These are phyloP conservation scores for Vicia villosa DNA, from an alignment of 306 rosid genomes.

Conservation along the genomic window DNA sequence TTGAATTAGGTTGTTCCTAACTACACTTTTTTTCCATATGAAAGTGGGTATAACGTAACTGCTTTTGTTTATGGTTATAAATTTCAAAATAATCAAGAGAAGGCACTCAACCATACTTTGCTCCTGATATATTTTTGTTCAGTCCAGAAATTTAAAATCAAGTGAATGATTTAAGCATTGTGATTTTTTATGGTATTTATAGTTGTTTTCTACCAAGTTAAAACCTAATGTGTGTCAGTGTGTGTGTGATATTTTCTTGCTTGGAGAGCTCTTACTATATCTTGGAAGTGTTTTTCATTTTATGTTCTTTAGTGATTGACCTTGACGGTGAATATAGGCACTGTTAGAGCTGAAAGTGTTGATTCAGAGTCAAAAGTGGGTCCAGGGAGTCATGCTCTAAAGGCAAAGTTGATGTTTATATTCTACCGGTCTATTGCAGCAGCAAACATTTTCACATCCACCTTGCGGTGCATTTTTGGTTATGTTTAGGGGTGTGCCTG, in stretches of 20 bases:
- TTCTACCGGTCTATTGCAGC: conserved; percentile 93
- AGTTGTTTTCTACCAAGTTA: conserved; percentile 4
- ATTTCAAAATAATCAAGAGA: conserved; percentile 23
- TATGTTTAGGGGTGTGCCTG: conserved; percentile 97
- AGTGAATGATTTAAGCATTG: conserved; percentile 20
- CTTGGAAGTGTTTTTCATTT: conserved; percentile 2
- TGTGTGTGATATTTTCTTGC: not conserved
- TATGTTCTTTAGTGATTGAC: conserved; percentile 27
- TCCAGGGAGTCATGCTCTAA: conserved; percentile 75
- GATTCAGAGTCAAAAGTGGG: conserved; percentile 71
- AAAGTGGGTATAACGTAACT: conserved; percentile 13
- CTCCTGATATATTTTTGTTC: conserved; percentile 10
- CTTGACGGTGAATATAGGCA: conserved; percentile 57
- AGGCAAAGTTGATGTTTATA: conserved; percentile 80
- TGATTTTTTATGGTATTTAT: conserved; percentile 17
- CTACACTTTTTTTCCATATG: conserved; percentile 3
- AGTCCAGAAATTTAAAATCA: not conserved
- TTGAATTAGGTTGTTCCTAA: conserved; percentile 14
- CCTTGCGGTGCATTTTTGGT: conserved; percentile 94
- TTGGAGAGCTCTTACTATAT: conserved; percentile 9
- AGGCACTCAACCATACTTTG: not conserved
- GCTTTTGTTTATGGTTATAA: conserved; percentile 26
- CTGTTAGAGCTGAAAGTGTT: conserved; percentile 59
- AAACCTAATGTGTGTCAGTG: not conserved
- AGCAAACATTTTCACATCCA: conserved; percentile 90